A percentile compares a stretch with the other conserved stretches of the same genome.
phyloP scores from a whole-genome alignment of 805 yeast species.

The Grigorovia jiainica region DNA sequence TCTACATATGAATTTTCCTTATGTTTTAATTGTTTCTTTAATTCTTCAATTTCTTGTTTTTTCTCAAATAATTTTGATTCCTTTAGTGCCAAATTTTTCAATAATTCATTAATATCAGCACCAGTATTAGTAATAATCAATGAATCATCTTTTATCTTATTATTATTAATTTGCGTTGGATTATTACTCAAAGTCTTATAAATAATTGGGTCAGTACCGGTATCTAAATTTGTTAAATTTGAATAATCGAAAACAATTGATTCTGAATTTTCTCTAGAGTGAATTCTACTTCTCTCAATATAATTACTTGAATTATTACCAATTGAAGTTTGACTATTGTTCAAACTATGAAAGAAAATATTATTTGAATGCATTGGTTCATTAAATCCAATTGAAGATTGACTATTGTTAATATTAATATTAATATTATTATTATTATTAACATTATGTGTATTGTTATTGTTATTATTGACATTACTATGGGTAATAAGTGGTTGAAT shows the following conservation, averaged over 20 bases:
- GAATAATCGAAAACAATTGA: background rate
- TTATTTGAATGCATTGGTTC: background rate
- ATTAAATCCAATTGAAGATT: background rate
- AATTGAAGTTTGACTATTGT: background rate
- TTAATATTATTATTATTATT: background rate
- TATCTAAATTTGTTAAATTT: background rate
- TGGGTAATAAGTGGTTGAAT: slow-evolving; percentile 22
- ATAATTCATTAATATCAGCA: slow-evolving; percentile 41
- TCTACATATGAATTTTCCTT: slow-evolving; percentile 44
- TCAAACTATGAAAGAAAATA: slow-evolving; percentile 8
- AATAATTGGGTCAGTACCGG: background rate
- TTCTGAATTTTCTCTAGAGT: background rate
- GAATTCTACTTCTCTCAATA: background rate
- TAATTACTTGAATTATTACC: background rate
- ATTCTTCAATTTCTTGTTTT: slow-evolving; percentile 42
- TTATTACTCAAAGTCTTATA: background rate
- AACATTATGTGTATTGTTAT: background rate
- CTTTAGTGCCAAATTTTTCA: slow-evolving; percentile 54
- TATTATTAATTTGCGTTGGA: background rate
- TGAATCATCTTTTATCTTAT: background rate
- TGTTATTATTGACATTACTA: slow-evolving; percentile 4
- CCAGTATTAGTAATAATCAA: slow-evolving; percentile 1
- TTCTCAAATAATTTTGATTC: slow-evolving; percentile 61
- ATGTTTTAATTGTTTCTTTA: slow-evolving; percentile 37
- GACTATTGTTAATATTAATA: slow-evolving; percentile 3